Percentiles rank a stretch among this genome's conserved stretches.
phyloP scores from a whole-genome alignment of 768 basidiomycete species.

The Rhodotorula babjevae region DNA sequence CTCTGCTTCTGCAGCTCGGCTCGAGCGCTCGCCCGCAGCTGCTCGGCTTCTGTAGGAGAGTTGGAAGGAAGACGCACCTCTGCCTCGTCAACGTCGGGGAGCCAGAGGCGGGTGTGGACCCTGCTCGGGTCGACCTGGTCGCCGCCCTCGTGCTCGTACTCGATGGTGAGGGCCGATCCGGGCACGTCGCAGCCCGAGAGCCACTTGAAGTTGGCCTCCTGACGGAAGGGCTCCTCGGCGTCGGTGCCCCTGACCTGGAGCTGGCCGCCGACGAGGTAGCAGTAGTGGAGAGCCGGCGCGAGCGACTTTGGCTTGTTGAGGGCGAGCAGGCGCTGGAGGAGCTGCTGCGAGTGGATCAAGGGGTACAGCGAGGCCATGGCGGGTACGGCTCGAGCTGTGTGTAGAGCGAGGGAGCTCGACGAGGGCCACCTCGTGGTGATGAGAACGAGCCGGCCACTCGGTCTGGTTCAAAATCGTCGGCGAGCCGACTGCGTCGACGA shows the following conservation, averaged over 20 bases:
- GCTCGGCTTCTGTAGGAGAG: neutral
- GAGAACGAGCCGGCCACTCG: too few species aligned
- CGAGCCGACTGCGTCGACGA: too few species aligned
- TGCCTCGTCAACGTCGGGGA: constrained; percentile 66
- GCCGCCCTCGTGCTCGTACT: constrained; percentile 53
- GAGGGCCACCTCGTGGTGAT: too few species aligned
- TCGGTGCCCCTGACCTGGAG: constrained; percentile 24
- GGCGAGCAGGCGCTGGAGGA: constrained; percentile 21
- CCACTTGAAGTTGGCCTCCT: constrained; percentile 68
- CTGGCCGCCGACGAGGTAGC: constrained; percentile 16
- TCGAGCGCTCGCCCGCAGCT: too few species aligned
- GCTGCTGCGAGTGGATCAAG: constrained; percentile 19
- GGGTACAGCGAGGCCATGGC: constrained; percentile 15
- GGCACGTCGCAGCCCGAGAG: constrained; percentile 75
- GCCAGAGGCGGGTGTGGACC: constrained; percentile 59
- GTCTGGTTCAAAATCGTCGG: too few species aligned
- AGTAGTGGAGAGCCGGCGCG: constrained; percentile 26
- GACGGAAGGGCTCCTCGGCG: constrained; percentile 33
- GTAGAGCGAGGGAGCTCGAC: neutral
- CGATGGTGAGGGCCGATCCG: constrained; percentile 61
- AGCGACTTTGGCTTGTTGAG: constrained; percentile 16
- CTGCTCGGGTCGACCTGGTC: constrained; percentile 41
- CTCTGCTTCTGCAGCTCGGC: too few species aligned
- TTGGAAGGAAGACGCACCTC: constrained; percentile 53
- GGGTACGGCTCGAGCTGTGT: neutral